Percentiles rank a stretch among this genome's conserved stretches.
phyloP scores from a whole-genome alignment of 495 filamentous ascomycete species.

The Parmelia sp. region DNA sequence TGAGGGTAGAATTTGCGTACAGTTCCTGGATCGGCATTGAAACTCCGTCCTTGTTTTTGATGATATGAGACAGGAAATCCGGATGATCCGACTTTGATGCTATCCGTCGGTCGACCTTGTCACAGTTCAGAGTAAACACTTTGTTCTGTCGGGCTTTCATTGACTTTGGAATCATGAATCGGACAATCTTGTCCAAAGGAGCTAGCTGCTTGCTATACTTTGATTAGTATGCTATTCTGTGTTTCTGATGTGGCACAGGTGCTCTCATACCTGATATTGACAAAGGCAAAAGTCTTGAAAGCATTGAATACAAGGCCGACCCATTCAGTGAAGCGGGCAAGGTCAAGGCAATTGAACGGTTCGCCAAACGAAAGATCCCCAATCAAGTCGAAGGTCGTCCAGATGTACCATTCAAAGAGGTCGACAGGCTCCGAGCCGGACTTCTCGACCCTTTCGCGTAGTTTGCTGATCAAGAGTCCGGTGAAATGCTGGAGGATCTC shows the following conservation, averaged over 20 bases:
- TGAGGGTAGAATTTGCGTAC: slow-evolving; percentile 35
- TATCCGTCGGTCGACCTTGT: slow-evolving; percentile 12
- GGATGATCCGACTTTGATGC: slow-evolving; percentile 8
- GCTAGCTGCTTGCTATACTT: slow-evolving; percentile 10
- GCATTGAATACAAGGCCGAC: slow-evolving; percentile 15
- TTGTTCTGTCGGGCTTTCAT: slow-evolving; percentile 14
- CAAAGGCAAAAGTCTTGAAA: slow-evolving; percentile 12
- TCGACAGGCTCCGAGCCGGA: background rate
- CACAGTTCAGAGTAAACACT: slow-evolving; percentile 10
- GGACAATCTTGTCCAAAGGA: slow-evolving; percentile 12
- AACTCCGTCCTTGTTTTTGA: slow-evolving; percentile 23
- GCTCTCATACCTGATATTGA: slow-evolving; percentile 11
- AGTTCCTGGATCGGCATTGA: slow-evolving; percentile 35
- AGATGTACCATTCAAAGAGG: slow-evolving; percentile 31
- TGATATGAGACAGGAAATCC: slow-evolving; percentile 14
- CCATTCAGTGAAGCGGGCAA: slow-evolving; percentile 36
- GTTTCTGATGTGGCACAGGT: background rate
- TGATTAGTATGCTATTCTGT: background rate
- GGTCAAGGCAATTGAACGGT: slow-evolving; percentile 46
- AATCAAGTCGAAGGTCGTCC: slow-evolving; percentile 54
- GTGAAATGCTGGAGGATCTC: slow-evolving; percentile 37
- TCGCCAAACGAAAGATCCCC: slow-evolving; percentile 54
- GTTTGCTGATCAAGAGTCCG: slow-evolving; percentile 33
- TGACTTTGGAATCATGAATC: slow-evolving; percentile 12
- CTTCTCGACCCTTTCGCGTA: slow-evolving; percentile 35